Percentiles rank a stretch among this genome's conserved stretches.
These are phyloP conservation scores for Paraconiothyrium sp. DNA, from an alignment of 2,329 filamentous ascomycete species.

Conservation along the genomic window DNA sequence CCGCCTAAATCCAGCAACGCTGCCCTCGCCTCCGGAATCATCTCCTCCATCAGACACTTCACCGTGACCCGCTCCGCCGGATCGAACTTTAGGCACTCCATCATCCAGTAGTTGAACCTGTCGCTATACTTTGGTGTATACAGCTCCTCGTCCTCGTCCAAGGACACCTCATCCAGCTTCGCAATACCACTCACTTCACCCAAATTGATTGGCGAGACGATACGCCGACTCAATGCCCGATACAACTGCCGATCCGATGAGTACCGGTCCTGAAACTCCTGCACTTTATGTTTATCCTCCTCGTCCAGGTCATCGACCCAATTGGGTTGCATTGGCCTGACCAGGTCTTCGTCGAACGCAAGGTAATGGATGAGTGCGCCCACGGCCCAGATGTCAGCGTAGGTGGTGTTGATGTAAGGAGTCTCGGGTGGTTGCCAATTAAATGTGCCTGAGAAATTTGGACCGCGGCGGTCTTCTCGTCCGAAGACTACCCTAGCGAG, in stretches of 20 bases:
- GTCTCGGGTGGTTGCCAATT: conserved; percentile 44
- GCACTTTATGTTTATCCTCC: conserved; percentile 8
- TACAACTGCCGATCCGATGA: conserved; percentile 23
- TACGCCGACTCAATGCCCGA: conserved; percentile 31
- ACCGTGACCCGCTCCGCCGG: conserved; percentile 25
- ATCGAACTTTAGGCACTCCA: conserved; percentile 19
- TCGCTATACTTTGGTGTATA: conserved; percentile 35
- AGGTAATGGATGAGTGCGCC: conserved; percentile 44
- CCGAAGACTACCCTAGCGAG: not conserved
- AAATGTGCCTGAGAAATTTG: conserved; percentile 28
- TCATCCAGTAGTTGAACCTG: conserved; percentile 39
- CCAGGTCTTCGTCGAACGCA: conserved; percentile 31
- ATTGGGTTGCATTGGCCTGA: conserved; percentile 13
- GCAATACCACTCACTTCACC: conserved; percentile 3
- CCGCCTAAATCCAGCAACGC: conserved; percentile 32
- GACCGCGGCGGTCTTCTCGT: not conserved
- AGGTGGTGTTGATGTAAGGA: conserved; percentile 35
- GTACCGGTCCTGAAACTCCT: not conserved
- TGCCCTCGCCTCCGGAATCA: conserved; percentile 24
- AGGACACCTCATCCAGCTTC: not conserved
- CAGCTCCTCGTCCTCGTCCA: not conserved
- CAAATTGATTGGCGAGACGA: conserved; percentile 35
- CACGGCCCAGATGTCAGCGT: conserved; percentile 44
- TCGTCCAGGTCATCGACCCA: not conserved
- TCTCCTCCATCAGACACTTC: conserved; percentile 20